Evolutionary conservation across 1,139 yeast species (phyloP), one percentile per base, ranked within the genome.

Genomic region (Yamadazyma triangularis): DNA sequence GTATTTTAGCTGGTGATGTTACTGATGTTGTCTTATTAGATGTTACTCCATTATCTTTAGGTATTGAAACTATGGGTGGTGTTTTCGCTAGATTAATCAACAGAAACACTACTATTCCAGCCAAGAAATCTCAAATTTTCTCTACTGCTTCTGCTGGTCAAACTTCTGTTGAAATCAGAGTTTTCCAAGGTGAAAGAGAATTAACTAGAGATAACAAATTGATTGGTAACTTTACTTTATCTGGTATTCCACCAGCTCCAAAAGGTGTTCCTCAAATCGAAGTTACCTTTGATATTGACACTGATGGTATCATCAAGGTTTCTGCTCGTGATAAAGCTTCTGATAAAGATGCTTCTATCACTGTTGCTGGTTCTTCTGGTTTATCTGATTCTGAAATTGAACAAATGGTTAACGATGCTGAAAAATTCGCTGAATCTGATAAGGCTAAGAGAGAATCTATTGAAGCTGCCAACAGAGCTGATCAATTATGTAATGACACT

Each of bases 111-210:
- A 88, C 97, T 38, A 88, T 91, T 45, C 98, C 98, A 61, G 89
- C 96, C 51, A 87, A 89, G 76, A 88, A 88, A 72, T 83, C 95
- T 29, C 97, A 91, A 70, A 79, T 88, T 53, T 91, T 89, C 84
- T 89, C 97, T 31, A 91, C 98, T 54, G 97, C 97, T 47, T 94
- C 96, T 50, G 89, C 95, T 56, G 97, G 97, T 59, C 98, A 91
- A 75, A 89, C 97, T 39, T 87, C 96, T 48, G 97, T 91, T 48
- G 97, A 89, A 71, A 89, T 91, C 64, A 83, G 96, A 72, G 97
- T 91, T 36, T 91, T 86, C 96, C 97, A 91, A 76, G 98, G 98
- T 75, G 98, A 91, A 77, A 86, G 98, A 77, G 97, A 91, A 70
- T 81, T 91, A 57, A 95, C 93, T 55, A 84, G 95, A 72, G 97